These are phyloP conservation scores for Samsoniella hepiali DNA, from an alignment of 2,329 filamentous ascomycete species.

Conservation along the genomic window DNA sequence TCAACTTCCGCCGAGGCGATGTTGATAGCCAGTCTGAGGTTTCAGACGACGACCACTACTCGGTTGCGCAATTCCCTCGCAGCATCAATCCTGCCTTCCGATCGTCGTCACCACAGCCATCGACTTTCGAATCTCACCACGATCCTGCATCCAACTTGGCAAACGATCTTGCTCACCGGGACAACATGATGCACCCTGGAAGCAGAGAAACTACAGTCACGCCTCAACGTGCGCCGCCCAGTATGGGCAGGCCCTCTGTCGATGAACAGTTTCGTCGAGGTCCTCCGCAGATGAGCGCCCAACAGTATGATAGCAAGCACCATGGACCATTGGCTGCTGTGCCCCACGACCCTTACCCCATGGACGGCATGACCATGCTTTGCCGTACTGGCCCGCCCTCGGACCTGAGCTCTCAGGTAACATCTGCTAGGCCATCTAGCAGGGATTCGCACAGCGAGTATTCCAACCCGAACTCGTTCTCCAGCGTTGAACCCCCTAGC, in stretches of 20 bases:
- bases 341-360: conserved; percentile 89
- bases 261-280: conserved; percentile 24
- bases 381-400: conserved; percentile 69
- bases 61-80: conserved; percentile 90
- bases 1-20: conserved; percentile 96
- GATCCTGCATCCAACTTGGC: conserved; percentile 75
- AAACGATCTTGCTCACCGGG: conserved; percentile 62
- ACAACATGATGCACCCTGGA: conserved; percentile 42
- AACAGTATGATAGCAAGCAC: conserved; percentile 41
- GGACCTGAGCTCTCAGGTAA: conserved; percentile 50
- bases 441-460: conserved; percentile 88
- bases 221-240: conserved; percentile 45
- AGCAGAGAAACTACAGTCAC: conserved; percentile 51
- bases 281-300: conserved; percentile 21
- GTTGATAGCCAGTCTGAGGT: conserved; percentile 76
- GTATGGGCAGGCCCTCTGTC: conserved; percentile 18
- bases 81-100: conserved; percentile 95
- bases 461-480: conserved; percentile 84
- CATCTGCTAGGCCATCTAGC: conserved; percentile 72
- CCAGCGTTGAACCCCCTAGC: conserved; percentile 76
- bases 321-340: conserved; percentile 61
- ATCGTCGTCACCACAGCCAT: conserved; percentile 93
- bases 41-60: conserved; percentile 86
- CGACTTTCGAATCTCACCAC: conserved; percentile 87
- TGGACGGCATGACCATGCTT: conserved; percentile 96